Evolutionary conservation across 2,329 filamentous ascomycete species (phyloP).

Genomic region (Metarhizium guizhouense): DNA sequence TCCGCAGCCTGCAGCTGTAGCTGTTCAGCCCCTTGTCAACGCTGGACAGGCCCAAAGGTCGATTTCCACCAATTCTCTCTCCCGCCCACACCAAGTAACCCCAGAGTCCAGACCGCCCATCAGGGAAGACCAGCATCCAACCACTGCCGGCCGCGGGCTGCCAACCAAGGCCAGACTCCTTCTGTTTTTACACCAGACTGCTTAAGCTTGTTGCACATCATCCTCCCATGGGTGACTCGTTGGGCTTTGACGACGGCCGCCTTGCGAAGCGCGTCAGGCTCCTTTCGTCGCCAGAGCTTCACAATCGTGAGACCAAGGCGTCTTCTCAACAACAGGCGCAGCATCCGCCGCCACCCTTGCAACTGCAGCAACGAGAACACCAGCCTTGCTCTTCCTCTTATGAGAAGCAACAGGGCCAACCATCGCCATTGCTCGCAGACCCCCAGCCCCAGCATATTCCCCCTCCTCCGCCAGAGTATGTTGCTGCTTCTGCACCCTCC

Average conservation of each 20-base stretch:
- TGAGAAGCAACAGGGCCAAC: not conserved
- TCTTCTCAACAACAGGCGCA: not conserved
- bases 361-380: not conserved
- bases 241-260: conserved; percentile 8
- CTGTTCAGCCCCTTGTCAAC: no score
- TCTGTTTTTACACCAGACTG: no score
- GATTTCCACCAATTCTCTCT: no score
- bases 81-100: no score
- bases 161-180: no score
- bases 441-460: not conserved
- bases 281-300: conserved; percentile 2
- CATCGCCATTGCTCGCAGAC: not conserved
- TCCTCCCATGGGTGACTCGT: conserved; percentile 10
- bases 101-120: no score
- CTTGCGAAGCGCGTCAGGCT: conserved; percentile 16
- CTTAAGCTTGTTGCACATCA: not conserved
- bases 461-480: not conserved
- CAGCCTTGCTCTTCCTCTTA: not conserved
- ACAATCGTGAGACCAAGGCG: not conserved
- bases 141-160: no score
- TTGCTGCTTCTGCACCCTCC: not conserved
- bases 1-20: no score
- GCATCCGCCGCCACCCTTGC: not conserved
- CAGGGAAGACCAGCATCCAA: no score
- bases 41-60: no score